phyloP scores from a whole-genome alignment of 352 stramenopile species.

The Phytophthora capsici region DNA sequence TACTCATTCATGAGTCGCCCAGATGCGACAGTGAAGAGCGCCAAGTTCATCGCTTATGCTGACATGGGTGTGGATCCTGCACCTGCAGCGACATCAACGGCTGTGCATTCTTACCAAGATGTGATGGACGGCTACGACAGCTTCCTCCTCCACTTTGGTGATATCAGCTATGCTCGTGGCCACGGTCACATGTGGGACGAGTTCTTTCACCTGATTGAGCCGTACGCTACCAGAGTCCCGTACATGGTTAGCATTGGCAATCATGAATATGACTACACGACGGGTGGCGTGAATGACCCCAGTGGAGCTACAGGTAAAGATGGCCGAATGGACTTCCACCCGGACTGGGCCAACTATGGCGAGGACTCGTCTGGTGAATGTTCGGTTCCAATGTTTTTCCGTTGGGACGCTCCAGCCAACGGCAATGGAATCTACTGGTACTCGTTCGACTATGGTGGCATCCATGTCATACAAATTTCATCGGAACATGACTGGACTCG shows the following conservation, averaged over 20 bases:
- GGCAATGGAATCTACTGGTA: slow-evolving; percentile 88
- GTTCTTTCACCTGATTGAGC: slow-evolving; percentile 79
- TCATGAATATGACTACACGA: slow-evolving; percentile 82
- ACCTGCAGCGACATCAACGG: slow-evolving; percentile 65
- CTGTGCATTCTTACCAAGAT: slow-evolving; percentile 64
- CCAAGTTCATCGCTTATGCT: slow-evolving; percentile 84
- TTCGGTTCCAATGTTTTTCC: slow-evolving; percentile 79
- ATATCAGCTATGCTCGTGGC: slow-evolving; percentile 76
- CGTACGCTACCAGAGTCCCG: slow-evolving; percentile 68
- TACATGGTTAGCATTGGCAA: slow-evolving; percentile 87
- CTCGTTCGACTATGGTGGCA: slow-evolving; percentile 90
- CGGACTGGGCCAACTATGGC: slow-evolving; percentile 74
- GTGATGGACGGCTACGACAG: slow-evolving; percentile 71
- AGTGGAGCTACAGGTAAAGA: slow-evolving; percentile 52
- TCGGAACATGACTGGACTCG: slow-evolving; percentile 91
- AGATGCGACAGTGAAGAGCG: slow-evolving; percentile 39
- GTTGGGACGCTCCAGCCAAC: slow-evolving; percentile 67
- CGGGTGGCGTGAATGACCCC: slow-evolving; percentile 60
- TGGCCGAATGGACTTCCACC: slow-evolving; percentile 75
- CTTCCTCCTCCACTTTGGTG: slow-evolving; percentile 80
- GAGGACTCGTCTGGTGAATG: slow-evolving; percentile 77
- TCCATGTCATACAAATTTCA: slow-evolving; percentile 93
- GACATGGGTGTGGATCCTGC: slow-evolving; percentile 82
- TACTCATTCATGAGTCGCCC: slow-evolving; percentile 65
- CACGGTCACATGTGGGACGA: slow-evolving; percentile 74